Evolutionary conservation across 441 rosid species (phyloP).

Genomic region (Corymbia calophylla): DNA sequence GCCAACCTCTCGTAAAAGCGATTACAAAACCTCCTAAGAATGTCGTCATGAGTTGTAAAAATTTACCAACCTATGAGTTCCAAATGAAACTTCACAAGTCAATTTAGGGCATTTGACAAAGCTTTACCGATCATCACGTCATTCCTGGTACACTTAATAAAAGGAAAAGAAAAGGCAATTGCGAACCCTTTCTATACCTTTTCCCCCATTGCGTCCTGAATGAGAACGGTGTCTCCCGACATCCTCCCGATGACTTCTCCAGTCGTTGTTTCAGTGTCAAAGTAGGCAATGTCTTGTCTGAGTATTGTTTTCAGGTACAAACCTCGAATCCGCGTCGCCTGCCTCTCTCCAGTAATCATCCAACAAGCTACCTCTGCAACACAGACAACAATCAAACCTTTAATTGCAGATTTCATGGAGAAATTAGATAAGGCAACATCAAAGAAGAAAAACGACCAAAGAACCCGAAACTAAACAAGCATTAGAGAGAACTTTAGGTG

Average conservation of each 20-base stretch:
- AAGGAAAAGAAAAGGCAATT: neutral
- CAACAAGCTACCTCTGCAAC: neutral
- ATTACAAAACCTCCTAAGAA: neutral
- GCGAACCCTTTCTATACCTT: neutral
- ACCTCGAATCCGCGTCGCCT: neutral
- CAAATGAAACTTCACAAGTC: neutral
- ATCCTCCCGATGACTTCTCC: neutral
- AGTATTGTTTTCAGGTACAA: neutral
- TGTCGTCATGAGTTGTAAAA: neutral
- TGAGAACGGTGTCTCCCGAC: neutral
- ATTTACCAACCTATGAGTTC: neutral
- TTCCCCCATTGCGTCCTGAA: slow-evolving; percentile 1
- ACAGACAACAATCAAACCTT: neutral
- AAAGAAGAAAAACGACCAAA: neutral
- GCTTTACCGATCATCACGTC: neutral
- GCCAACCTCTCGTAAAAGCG: neutral
- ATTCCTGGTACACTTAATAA: neutral
- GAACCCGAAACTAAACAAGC: neutral
- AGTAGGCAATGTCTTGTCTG: neutral
- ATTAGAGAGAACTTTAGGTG: neutral
- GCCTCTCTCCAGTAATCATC: neutral
- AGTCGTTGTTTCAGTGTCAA: neutral
- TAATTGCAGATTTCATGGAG: neutral
- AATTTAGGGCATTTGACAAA: neutral
- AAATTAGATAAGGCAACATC: neutral